Percentiles rank a stretch among this genome's conserved stretches.
Evolutionary conservation across 2,329 filamentous ascomycete species (phyloP).

Genomic region (Volutella citrinella): DNA sequence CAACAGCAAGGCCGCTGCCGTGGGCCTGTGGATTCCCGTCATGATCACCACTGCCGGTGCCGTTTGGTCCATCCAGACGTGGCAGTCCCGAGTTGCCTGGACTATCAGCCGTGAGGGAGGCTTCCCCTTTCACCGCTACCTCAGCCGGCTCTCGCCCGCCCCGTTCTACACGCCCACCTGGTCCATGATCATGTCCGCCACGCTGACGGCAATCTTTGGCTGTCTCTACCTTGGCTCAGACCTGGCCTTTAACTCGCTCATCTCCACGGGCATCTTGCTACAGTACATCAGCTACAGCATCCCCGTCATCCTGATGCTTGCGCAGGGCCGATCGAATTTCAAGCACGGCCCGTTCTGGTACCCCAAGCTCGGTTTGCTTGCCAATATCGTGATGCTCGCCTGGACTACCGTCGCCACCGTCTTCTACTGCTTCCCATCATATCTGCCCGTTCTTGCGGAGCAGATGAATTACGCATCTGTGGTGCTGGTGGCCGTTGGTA

Average conservation of each 20-base stretch:
- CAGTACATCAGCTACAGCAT: constrained; percentile 28
- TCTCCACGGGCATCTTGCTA: constrained; percentile 21
- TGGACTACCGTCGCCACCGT: constrained; percentile 21
- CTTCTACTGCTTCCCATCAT: constrained; percentile 28
- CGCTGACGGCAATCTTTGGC: constrained; percentile 22
- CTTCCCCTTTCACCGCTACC: constrained; percentile 20
- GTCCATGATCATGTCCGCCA: constrained; percentile 21
- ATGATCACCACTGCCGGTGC: constrained; percentile 20
- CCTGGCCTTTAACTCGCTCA: constrained; percentile 25
- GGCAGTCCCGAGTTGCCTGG: constrained; percentile 29
- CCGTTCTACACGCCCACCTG: constrained; percentile 24
- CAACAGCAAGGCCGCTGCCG: constrained; percentile 18
- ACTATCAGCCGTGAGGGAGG: constrained; percentile 25
- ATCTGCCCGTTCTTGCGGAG: constrained; percentile 14
- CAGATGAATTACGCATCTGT: constrained; percentile 26
- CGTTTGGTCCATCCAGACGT: constrained; percentile 26
- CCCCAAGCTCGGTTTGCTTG: constrained; percentile 18
- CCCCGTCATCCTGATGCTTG: constrained; percentile 21
- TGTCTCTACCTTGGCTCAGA: constrained; percentile 26
- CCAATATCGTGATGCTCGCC: constrained; percentile 22
- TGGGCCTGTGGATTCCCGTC: constrained; percentile 20
- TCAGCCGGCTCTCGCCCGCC: constrained; percentile 18
- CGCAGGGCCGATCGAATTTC: constrained; percentile 20
- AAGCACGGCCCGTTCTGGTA: constrained; percentile 28
- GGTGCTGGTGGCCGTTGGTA: constrained; percentile 16